Conservation (phyloP, 2,329 filamentous ascomycete species). For the Calcarisporium arbuscula region DNA sequence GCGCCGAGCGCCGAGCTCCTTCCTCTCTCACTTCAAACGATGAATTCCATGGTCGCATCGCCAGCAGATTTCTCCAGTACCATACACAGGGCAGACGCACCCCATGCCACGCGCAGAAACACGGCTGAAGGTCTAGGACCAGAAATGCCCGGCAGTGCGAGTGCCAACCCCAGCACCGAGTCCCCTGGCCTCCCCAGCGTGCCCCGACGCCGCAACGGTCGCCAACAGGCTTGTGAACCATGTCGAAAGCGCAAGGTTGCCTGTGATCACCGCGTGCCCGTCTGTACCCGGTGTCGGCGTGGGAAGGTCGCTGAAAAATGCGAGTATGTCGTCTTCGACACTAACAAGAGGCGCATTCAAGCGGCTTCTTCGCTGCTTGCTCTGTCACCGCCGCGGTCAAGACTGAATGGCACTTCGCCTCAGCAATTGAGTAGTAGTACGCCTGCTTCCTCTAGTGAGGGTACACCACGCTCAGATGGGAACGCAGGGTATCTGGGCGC, state of each 20-base stretch:
- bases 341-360: conserved; percentile 11
- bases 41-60: too few species aligned
- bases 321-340: conserved; percentile 24
- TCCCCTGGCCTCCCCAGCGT: conserved; percentile 2
- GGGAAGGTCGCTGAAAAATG: conserved; percentile 25
- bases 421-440: too few species aligned
- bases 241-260: conserved; percentile 36
- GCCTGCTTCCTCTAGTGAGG: neutral
- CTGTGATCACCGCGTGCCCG: conserved; percentile 34
- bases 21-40: too few species aligned
- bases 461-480: neutral
- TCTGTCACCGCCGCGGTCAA: conserved; percentile 10
- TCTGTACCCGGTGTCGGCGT: conserved; percentile 32
- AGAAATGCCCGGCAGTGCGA: neutral
- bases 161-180: neutral
- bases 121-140: neutral
- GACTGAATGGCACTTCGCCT: conserved; percentile 15
- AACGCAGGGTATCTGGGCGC: conserved; percentile 1
- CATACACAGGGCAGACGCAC: too few species aligned
- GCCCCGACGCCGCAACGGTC: conserved; percentile 20
- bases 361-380: conserved; percentile 1
- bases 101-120: too few species aligned
- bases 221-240: conserved; percentile 26
- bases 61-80: too few species aligned
- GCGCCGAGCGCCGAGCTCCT: too few species aligned